Base-by-base conservation (phyloP, 2,329 filamentous ascomycete species). In the Cyphellophora attinorum region DNA sequence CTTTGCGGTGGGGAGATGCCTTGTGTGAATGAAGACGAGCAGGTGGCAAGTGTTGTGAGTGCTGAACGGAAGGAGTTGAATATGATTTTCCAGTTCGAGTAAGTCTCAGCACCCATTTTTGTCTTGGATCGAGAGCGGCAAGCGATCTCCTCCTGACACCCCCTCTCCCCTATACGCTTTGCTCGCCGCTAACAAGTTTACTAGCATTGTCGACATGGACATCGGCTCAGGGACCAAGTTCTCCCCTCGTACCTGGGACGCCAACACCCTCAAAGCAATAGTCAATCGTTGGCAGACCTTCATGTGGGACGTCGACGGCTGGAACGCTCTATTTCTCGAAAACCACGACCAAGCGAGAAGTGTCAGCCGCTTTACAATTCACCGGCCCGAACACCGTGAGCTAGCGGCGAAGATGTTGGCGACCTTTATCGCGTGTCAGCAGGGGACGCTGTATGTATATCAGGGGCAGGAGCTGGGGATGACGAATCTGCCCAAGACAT, bases 1-100 rank as follows among this genome's bases (percentile, higher is more conserved):
- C n/a, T 73, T 84, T 55, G 81, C 76, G 11, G 78, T 84, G 0
- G 80, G 80, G 80, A 85, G 56, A 70, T 81, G 19, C 76, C 78
- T 0, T 58, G 71, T 46, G 79, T 77, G 0, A 74, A 72, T 0
- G 69, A 79, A 35, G 64, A 70, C 17, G 54, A 57, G 3, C 62
- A 72, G 23, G 74, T 81, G 2, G 54, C 81, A 5, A 52, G 64
- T 13, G 81, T 78, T 40, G 74, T 81, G 6, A 67, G 69, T 3
- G 67, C 72, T 1, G 56, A 65, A 17, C 32, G 41, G 11, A 67
- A 68, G 39, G 72, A 81, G 53, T 57, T 83, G 33, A 70, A 74
- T 50, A 83, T 83, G 79, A 74, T 80, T 1, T 82, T 83, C 54
- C 74, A 76, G 46, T 77, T 79, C 43, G 72, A 77, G n/a, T n/a